A percentile compares a stretch with the other conserved stretches of the same genome.
Conservation (phyloP, 805 yeast species). For the Candida krabiensis region DNA sequence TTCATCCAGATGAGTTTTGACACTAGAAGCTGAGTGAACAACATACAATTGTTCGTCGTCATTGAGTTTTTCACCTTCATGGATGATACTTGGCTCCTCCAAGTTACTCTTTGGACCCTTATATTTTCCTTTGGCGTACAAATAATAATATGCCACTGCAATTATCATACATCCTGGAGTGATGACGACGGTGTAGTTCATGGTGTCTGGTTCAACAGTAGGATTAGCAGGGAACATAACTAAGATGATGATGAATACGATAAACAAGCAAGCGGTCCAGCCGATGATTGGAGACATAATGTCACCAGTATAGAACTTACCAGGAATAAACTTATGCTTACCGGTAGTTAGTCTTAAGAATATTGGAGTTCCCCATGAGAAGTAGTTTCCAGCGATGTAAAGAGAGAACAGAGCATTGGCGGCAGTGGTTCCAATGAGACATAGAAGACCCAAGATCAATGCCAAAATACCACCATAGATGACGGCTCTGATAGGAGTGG, state of each 20-base stretch:
- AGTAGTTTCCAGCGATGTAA: constrained; percentile 43
- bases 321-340: constrained; percentile 40
- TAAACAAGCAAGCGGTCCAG: constrained; percentile 32
- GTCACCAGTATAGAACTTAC: constrained; percentile 42
- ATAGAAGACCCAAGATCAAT: constrained; percentile 40
- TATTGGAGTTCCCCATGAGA: constrained; percentile 46
- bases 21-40: constrained; percentile 17
- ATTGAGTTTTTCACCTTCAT: constrained; percentile 20
- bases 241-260: constrained; percentile 31
- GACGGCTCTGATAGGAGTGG: constrained; percentile 47
- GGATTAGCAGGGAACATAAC: constrained; percentile 42
- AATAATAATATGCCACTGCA: constrained; percentile 49
- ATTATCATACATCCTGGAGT: constrained; percentile 50
- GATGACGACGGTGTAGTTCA: constrained; percentile 37
- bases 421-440: constrained; percentile 42
- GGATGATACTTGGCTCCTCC: constrained; percentile 27
- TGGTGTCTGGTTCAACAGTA: constrained; percentile 22
- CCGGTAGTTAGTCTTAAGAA: constrained; percentile 42
- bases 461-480: constrained; percentile 38
- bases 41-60: constrained; percentile 21
- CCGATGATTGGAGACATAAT: constrained; percentile 34
- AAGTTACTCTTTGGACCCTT: constrained; percentile 48
- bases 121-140: constrained; percentile 54
- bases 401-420: constrained; percentile 49
- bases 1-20: constrained; percentile 19